Evolutionary conservation across 768 basidiomycete species (phyloP), one percentile per base, ranked within the genome.

Genomic region (Phlebiopsis gigantea): DNA sequence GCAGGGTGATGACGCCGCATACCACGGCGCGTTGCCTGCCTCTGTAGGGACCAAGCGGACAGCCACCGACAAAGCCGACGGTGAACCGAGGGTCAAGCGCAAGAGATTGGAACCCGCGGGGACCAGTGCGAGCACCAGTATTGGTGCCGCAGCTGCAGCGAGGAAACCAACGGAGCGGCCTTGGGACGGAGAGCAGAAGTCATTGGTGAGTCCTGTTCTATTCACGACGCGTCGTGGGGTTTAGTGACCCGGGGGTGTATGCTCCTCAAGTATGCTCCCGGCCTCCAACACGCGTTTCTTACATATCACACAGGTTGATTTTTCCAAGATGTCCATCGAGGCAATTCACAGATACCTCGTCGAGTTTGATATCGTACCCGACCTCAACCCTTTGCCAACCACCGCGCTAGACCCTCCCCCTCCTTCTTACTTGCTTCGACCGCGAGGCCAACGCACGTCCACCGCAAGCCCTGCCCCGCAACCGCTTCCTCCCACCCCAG

Each of bases 41-140:
- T 49, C 46, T 43, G 26, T 30, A 9, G 81, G 81, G 34, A 68
- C 77, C 17, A 90, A 91, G 66, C 72, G 89, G 61, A 80, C 81
- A 45, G 88, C 87, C 0, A 73, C 65, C 17, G 89, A 90, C 51
- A 81, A 82, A 63, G 77, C 73, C 24, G 87, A 90, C 7, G 86
- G 85, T n/a, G 89, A 90, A 62, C 82, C 85, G 15, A 76, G 88
- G 48, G 75, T 77, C 53, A 90, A 92, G 71, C 73, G 89, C 63
- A 91, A 89, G 71, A 79, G 86, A 61, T 75, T 80, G 34, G 88
- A 88, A 31, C 68, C 74, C 26, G 62, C 46, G 71, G 70, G 19
- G 25, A 61, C 49, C 26, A 62, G 65, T 55, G 63, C 65, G 28
- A 56, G 43, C 25, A 29, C 42, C 15, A 39, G 34, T 26, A 47